Conservation (phyloP, 176 grass and related monocot genomes). For the Oryza nivara region DNA sequence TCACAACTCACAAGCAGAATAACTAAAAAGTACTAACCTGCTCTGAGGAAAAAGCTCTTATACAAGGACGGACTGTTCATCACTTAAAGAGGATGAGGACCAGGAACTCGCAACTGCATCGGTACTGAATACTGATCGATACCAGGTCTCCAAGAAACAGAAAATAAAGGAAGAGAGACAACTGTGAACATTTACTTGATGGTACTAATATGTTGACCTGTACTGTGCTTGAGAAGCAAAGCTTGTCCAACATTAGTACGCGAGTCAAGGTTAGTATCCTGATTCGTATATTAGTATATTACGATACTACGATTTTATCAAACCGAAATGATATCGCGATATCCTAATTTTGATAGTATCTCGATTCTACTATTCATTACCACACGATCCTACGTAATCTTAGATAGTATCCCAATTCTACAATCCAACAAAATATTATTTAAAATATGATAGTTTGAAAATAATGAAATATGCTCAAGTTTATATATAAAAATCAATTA, state of each 20-base stretch:
- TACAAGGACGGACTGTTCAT: not conserved
- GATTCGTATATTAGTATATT: too few species aligned
- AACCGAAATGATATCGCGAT: too few species aligned
- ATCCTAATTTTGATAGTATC: too few species aligned
- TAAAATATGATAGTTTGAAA: too few species aligned
- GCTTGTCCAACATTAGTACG: not conserved
- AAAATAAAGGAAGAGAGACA: not conserved
- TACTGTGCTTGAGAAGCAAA: not conserved
- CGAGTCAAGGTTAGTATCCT: too few species aligned
- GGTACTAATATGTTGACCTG: not conserved
- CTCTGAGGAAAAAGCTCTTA: not conserved
- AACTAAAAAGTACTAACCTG: not conserved
- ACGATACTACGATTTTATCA: too few species aligned
- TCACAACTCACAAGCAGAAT: constrained; percentile 3
- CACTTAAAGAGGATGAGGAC: not conserved
- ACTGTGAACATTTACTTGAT: not conserved
- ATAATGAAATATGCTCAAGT: too few species aligned
- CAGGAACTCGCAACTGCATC: not conserved
- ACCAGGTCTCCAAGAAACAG: not conserved
- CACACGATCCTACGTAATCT: too few species aligned
- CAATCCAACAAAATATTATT: too few species aligned
- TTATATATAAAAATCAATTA: too few species aligned
- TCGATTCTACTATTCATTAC: too few species aligned
- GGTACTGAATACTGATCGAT: not conserved
- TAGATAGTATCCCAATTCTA: too few species aligned